Evolutionary conservation across 2,329 filamentous ascomycete genomes (phyloP), one percentile per base, ranked within the genome.

Genomic region (Aspergillus japonicus): DNA sequence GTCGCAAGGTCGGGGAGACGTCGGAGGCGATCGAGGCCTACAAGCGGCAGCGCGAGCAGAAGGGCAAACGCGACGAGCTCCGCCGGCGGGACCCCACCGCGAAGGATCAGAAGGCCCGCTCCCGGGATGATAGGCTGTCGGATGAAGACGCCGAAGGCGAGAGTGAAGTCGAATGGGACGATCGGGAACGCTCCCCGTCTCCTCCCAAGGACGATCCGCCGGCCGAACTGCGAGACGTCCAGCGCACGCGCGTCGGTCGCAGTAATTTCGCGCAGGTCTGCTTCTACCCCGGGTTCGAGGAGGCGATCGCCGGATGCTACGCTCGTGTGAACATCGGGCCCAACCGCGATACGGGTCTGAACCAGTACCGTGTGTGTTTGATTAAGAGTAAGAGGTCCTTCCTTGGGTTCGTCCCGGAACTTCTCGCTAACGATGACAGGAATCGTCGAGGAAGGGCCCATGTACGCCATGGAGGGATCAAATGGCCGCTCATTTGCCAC

Each of bases 231-330:
- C 84, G 83, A n/a, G 92, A 98, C 73, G 87, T 94, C 65, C 90
- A 98, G 71, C 87, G 91, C 54, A 86, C 94, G 56, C 87, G 92
- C 59, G 85, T 99, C 60, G 91, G 93, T 53, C 87, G 95, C 63
- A 89, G 86, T 66, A 90, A 92, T 70, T 96, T 99, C 74, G 89
- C 90, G 6, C 87, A 94, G 70, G 89, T 96, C 57, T 97, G 92
- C 82, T 96, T 96, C 79, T 94, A 93, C 67, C 95, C 95, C 11
- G 89, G 89, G 4, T 97, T 99, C 66, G 90, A 96, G 58, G 80
- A 89, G 8, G 84, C 89, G 31, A 90, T 97, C 69, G 86, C 82
- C 16, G 92, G 92, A 54, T 96, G 92, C 75, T 99, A 90, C 73
- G 89, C 89, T 42, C 90, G 95, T 54, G 87, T 98, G 65, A 90